Evolutionary conservation across 768 basidiomycete genomes (phyloP).

Genomic region (Pleurotus citrinopileatus): DNA sequence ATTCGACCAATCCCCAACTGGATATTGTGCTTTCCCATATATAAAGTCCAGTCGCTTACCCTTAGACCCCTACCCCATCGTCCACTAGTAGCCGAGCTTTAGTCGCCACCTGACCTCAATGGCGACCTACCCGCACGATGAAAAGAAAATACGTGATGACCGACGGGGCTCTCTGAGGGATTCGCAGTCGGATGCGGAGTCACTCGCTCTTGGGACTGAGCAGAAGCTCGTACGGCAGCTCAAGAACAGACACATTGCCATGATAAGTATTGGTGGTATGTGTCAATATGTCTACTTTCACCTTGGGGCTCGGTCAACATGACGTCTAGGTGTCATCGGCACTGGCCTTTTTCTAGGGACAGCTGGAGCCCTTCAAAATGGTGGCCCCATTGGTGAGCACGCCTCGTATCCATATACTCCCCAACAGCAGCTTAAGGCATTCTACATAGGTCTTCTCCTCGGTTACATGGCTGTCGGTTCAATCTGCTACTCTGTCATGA

Average conservation of each 20-base stretch:
- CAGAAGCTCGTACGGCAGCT: constrained; percentile 53
- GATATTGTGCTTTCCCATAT: not conserved
- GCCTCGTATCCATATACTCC: not conserved
- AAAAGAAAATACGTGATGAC: constrained; percentile 1
- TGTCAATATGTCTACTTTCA: not conserved
- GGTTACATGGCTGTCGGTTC: constrained; percentile 67
- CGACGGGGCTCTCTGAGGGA: not conserved
- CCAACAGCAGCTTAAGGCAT: no score
- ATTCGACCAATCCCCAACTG: constrained; percentile 4
- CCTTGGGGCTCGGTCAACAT: not conserved
- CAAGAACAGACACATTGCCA: constrained; percentile 77
- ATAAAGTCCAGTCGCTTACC: not conserved
- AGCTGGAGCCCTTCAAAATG: constrained; percentile 40
- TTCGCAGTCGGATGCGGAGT: constrained; percentile 20
- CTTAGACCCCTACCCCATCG: not conserved
- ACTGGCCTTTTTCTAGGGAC: constrained; percentile 72
- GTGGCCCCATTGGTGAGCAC: constrained; percentile 63
- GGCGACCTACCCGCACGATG: constrained; percentile 1
- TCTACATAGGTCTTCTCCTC: constrained; percentile 54
- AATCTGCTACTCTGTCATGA: constrained; percentile 72
- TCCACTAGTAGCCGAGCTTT: not conserved
- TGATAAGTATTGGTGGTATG: constrained; percentile 57
- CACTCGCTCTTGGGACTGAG: constrained; percentile 13
- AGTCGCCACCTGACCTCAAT: constrained; percentile 1
- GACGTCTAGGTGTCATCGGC: constrained; percentile 12